Evolutionary conservation across 1,139 yeast genomes (phyloP).

Genomic region (Nakaseomyces delphensis): DNA sequence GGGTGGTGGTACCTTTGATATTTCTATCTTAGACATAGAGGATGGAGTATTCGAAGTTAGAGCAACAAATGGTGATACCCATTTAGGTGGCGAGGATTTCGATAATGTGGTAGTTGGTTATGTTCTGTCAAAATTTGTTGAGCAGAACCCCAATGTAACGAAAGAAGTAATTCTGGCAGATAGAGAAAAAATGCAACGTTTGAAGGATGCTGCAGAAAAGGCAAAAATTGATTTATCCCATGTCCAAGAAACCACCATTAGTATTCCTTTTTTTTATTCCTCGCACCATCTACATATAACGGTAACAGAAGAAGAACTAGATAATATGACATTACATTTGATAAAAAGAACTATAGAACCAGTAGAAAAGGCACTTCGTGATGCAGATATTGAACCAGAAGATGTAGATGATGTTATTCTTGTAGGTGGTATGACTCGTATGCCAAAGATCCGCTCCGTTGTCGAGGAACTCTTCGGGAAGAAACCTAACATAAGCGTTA

Average conservation of each 20-base stretch:
- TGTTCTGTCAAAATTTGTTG: conserved; percentile 41
- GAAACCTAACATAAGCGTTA: conserved; percentile 55
- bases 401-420: conserved; percentile 65
- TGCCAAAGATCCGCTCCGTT: conserved; percentile 60
- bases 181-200: conserved; percentile 44
- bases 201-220: conserved; percentile 63
- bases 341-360: conserved; percentile 58
- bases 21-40: conserved; percentile 68
- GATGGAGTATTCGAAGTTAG: conserved; percentile 76
- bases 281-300: conserved; percentile 44
- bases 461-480: conserved; percentile 52
- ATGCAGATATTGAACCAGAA: conserved; percentile 52
- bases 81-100: conserved; percentile 77
- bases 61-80: conserved; percentile 80
- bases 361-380: conserved; percentile 57
- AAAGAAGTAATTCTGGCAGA: conserved; percentile 14
- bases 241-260: conserved; percentile 45
- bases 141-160: conserved; percentile 17
- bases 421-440: conserved; percentile 82
- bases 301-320: conserved; percentile 56
- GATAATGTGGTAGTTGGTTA: conserved; percentile 52
- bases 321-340: conserved; percentile 50
- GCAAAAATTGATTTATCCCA: conserved; percentile 66
- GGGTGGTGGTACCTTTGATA: conserved; percentile 82
- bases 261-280: conserved; percentile 51